These are phyloP conservation scores for Eustoma russellianum DNA, from an alignment of 257 asterid genomes.

Conservation along the genomic window DNA sequence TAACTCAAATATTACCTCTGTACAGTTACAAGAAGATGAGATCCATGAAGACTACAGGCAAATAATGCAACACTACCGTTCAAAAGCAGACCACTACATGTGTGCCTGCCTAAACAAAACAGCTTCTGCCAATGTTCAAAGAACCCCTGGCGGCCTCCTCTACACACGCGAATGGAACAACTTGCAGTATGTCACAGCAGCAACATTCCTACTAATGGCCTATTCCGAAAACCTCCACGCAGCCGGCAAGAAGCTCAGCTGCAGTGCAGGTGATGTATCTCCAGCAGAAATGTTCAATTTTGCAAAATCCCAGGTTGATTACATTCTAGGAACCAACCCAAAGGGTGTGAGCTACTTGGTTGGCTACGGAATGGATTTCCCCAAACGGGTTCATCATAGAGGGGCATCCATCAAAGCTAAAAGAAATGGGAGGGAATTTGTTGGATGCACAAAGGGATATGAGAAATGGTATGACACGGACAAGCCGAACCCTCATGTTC, in stretches of 20 bases:
- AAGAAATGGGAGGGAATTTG: constrained; percentile 35
- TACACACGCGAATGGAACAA: constrained; percentile 83
- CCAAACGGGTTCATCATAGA: constrained; percentile 68
- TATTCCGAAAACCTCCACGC: constrained; percentile 53
- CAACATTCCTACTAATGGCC: constrained; percentile 40
- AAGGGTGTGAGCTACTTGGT: constrained; percentile 64
- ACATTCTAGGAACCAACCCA: constrained; percentile 71
- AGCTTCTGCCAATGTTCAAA: constrained; percentile 40
- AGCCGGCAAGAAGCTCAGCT: constrained; percentile 31
- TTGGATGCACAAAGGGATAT: constrained; percentile 70
- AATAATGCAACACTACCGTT: constrained; percentile 35
- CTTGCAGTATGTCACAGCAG: constrained; percentile 68
- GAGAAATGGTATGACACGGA: constrained; percentile 44
- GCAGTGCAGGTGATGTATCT: constrained; percentile 22
- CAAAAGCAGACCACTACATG: constrained; percentile 46
- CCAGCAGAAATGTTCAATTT: constrained; percentile 38
- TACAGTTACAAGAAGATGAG: too few relatives aligned
- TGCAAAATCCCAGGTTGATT: constrained; percentile 52
- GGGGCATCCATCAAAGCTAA: constrained; percentile 60
- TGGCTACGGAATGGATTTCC: constrained; percentile 49
- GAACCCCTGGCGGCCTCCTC: constrained; percentile 71
- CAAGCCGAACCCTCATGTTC: constrained; percentile 47
- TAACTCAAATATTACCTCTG: too few relatives aligned
- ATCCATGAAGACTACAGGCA: constrained; percentile 7
- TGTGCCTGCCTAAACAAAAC: constrained; percentile 53